Conservation (phyloP, 2,329 filamentous ascomycete species). For the Botryosphaeria dothidea region DNA sequence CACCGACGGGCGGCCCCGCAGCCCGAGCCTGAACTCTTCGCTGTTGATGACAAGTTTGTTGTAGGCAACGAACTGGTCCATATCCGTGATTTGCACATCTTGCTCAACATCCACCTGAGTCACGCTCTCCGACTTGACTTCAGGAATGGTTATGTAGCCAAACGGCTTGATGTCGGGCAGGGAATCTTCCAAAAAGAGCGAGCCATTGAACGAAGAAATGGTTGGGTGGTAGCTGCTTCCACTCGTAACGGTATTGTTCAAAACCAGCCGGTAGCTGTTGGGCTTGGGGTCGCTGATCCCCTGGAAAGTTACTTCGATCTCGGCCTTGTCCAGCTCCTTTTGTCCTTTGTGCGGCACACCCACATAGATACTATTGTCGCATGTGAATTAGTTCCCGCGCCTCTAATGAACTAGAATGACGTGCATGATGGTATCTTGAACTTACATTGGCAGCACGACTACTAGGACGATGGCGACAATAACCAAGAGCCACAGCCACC, state of each 20-base stretch:
- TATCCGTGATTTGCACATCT: conserved; percentile 43
- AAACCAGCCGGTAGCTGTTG: conserved; percentile 50
- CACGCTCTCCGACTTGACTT: conserved; percentile 37
- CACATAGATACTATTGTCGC: conserved; percentile 53
- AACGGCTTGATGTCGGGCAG: conserved; percentile 39
- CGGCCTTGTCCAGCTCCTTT: conserved; percentile 53
- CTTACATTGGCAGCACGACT: conserved; percentile 62
- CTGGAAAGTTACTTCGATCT: conserved; percentile 52
- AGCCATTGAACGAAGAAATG: conserved; percentile 56
- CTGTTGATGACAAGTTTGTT: conserved; percentile 49
- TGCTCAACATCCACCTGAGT: conserved; percentile 48
- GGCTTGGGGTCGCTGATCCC: conserved; percentile 52
- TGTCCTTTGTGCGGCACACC: conserved; percentile 61
- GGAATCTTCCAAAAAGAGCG: conserved; percentile 48
- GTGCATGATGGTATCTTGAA: conserved; percentile 23
- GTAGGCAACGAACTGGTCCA: conserved; percentile 52
- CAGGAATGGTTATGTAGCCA: conserved; percentile 48
- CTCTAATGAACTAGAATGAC: neutral
- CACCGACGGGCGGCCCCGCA: conserved; percentile 55
- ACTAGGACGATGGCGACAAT: conserved; percentile 54
- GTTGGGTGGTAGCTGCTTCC: conserved; percentile 55
- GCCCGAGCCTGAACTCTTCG: conserved; percentile 51
- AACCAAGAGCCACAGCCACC: conserved; percentile 62
- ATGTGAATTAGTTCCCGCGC: neutral
- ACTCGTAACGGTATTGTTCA: conserved; percentile 50